Percentiles rank a stretch among this genome's conserved stretches.
Evolutionary conservation across 2,329 filamentous ascomycete species (phyloP).

Genomic region (Microcyclospora pomicola): DNA sequence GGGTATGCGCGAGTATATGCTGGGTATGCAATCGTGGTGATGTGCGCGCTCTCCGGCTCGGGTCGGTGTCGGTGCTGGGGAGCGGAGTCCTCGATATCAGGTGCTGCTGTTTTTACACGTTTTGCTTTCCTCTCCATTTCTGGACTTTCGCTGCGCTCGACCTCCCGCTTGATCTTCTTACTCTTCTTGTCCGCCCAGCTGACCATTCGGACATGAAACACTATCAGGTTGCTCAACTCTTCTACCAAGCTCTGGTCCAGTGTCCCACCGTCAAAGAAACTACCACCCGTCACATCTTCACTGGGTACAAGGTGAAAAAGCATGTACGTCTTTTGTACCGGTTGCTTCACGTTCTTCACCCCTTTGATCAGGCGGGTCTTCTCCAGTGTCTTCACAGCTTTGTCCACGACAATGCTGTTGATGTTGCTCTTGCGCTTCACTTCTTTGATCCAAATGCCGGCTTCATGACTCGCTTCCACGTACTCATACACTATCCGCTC

Average conservation of each 20-base stretch:
- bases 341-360: conserved; percentile 84
- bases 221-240: conserved; percentile 57
- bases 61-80: conserved; percentile 6
- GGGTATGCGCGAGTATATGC: conserved; percentile 51
- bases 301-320: conserved; percentile 70
- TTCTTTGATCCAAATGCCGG: conserved; percentile 82
- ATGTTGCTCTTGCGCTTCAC: conserved; percentile 62
- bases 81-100: conserved; percentile 20
- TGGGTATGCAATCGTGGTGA: conserved; percentile 17
- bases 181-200: conserved; percentile 50
- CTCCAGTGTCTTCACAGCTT: conserved; percentile 72
- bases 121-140: conserved; percentile 11
- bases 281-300: conserved; percentile 81
- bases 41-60: conserved; percentile 7
- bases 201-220: conserved; percentile 55
- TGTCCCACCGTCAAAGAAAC: conserved; percentile 86
- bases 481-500: conserved; percentile 78
- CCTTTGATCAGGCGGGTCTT: conserved; percentile 68
- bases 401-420: conserved; percentile 71
- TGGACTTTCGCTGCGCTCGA: conserved; percentile 2
- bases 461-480: conserved; percentile 71
- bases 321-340: conserved; percentile 93
- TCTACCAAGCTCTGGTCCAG: conserved; percentile 82
- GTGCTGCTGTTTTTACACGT: conserved; percentile 1
- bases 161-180: conserved; percentile 12